These are phyloP conservation scores for Croton laevigatus DNA, from an alignment of 441 rosid genomes.

Conservation along the genomic window DNA sequence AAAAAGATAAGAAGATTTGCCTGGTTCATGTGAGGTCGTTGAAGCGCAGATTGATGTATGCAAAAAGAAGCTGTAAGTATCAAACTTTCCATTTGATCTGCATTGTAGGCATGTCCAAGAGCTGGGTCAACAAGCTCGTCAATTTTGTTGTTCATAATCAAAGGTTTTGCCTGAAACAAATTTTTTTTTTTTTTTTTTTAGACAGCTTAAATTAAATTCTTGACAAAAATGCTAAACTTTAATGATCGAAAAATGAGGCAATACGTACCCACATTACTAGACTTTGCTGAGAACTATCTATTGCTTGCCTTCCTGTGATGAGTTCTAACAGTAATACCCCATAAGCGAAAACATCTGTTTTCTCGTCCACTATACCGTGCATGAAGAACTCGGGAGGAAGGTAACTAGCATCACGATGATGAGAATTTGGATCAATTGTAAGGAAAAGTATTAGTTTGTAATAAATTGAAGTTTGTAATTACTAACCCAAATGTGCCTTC, in stretches of 20 bases:
- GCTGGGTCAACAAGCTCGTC: constrained; percentile 67
- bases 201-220: constrained; percentile 5
- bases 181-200: neutral
- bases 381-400: constrained; percentile 94
- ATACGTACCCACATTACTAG: constrained; percentile 89
- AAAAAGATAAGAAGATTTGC: constrained; percentile 35
- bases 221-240: neutral
- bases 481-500: constrained; percentile 97
- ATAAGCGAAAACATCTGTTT: constrained; percentile 85
- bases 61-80: constrained; percentile 60
- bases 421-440: constrained; percentile 5
- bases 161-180: constrained; percentile 68
- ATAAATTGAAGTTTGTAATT: neutral
- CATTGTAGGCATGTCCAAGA: constrained; percentile 45
- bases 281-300: constrained; percentile 74
- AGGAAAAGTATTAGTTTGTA: neutral
- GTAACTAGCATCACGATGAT: constrained; percentile 40
- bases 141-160: constrained; percentile 43
- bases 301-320: constrained; percentile 78
- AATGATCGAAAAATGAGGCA: neutral
- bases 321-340: constrained; percentile 83
- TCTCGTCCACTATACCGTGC: constrained; percentile 92
- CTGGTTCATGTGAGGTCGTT: constrained; percentile 83
- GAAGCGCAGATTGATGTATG: constrained; percentile 49
- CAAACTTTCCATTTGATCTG: constrained; percentile 49